Evolutionary conservation across 2,329 filamentous ascomycete genomes (phyloP).

Genomic region (Alternaria infectoria): DNA sequence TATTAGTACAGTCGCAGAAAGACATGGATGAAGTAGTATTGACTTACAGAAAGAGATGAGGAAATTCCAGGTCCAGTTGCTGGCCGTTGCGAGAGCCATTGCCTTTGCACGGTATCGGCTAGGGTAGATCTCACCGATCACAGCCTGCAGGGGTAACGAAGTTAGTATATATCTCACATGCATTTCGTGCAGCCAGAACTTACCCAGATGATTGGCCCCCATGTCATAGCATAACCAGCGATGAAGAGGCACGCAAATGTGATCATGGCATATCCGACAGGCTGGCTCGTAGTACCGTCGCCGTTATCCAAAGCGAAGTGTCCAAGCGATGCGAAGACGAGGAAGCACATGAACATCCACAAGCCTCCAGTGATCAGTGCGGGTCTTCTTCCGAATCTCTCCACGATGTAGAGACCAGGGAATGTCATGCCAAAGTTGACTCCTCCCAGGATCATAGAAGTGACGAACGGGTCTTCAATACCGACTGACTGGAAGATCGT

Average conservation of each 20-base stretch:
- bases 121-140: slow-evolving; percentile 70
- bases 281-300: slow-evolving; percentile 43
- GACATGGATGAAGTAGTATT: too few species aligned
- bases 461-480: slow-evolving; percentile 53
- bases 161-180: too few species aligned
- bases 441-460: slow-evolving; percentile 55
- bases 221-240: slow-evolving; percentile 70
- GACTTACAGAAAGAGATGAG: slow-evolving; percentile 62
- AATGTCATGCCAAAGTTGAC: slow-evolving; percentile 58
- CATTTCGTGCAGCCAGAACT: too few species aligned
- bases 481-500: slow-evolving; percentile 53
- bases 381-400: slow-evolving; percentile 54
- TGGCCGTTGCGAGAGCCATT: slow-evolving; percentile 54
- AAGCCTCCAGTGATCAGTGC: slow-evolving; percentile 54
- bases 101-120: slow-evolving; percentile 57
- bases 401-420: slow-evolving; percentile 55
- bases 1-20: neutral
- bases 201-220: slow-evolving; percentile 76
- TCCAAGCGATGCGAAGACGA: slow-evolving; percentile 58
- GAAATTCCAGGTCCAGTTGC: slow-evolving; percentile 55
- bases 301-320: slow-evolving; percentile 51
- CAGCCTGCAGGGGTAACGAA: slow-evolving; percentile 15
- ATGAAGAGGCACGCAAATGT: slow-evolving; percentile 74
- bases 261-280: slow-evolving; percentile 66
- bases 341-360: slow-evolving; percentile 65